phyloP scores from a whole-genome alignment of 352 stramenopile species.

The Thraustochytrium striatum region DNA sequence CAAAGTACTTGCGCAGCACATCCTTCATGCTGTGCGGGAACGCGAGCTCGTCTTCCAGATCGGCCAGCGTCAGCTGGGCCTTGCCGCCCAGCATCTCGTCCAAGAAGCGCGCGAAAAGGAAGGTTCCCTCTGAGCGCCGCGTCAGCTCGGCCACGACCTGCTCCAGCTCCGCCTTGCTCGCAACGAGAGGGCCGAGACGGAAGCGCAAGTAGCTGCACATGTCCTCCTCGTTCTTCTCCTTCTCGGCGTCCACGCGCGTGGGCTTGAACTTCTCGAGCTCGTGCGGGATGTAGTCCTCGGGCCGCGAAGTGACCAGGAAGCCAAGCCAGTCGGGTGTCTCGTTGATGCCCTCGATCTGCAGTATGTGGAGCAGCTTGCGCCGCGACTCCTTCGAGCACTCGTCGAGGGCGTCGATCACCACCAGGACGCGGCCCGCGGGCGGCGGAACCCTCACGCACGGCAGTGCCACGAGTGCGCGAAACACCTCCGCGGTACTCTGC shows the following conservation, averaged over 20 bases:
- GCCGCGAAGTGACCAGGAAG: neutral
- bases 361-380: neutral
- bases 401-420: slow-evolving; percentile 16
- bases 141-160: too few species aligned
- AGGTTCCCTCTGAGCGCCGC: neutral
- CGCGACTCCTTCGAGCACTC: neutral
- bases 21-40: too few species aligned
- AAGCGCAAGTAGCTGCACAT: too few species aligned
- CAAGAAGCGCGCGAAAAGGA: slow-evolving; percentile 3
- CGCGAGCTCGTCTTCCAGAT: too few species aligned
- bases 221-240: too few species aligned
- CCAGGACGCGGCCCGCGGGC: neutral
- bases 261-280: neutral
- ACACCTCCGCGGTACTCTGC: too few species aligned
- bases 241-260: too few species aligned
- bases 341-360: neutral
- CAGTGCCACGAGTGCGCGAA: too few species aligned
- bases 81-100: neutral
- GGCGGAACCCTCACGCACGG: neutral
- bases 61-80: too few species aligned
- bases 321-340: slow-evolving; percentile 14
- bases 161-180: too few species aligned
- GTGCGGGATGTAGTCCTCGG: neutral
- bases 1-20: too few species aligned
- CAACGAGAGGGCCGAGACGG: too few species aligned